These are phyloP conservation scores for Ogataea methanolica DNA, from an alignment of 805 yeast species.

Conservation along the genomic window DNA sequence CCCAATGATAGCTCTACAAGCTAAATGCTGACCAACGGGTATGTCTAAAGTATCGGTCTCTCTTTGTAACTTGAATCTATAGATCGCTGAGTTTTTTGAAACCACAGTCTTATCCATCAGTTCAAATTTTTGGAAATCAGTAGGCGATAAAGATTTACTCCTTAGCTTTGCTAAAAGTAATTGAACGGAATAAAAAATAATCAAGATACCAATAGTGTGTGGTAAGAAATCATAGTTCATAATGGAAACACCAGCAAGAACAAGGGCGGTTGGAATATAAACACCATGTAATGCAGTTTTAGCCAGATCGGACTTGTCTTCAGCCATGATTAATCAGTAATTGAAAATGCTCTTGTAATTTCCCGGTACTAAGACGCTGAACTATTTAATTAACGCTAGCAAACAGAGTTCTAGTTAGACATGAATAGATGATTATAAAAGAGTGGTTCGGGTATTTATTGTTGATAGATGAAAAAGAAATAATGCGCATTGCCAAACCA, in stretches of 20 bases:
- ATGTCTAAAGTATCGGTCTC: constrained; percentile 58
- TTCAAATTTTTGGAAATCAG: constrained; percentile 62
- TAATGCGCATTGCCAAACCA: no score
- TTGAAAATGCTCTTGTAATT: not conserved
- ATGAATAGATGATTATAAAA: no score
- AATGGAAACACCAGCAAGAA: constrained; percentile 56
- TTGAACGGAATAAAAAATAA: constrained; percentile 34
- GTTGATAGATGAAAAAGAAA: no score
- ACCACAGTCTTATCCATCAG: constrained; percentile 69
- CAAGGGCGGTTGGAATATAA: constrained; percentile 60
- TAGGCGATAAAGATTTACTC: constrained; percentile 35
- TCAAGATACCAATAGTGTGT: constrained; percentile 34
- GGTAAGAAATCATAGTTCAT: constrained; percentile 49
- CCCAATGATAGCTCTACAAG: constrained; percentile 44
- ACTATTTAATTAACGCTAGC: no score
- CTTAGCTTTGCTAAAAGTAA: constrained; percentile 33
- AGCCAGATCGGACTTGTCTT: constrained; percentile 41
- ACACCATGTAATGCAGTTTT: constrained; percentile 74
- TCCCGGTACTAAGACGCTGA: no score
- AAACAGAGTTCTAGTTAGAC: no score
- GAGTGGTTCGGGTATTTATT: no score
- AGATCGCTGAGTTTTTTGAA: constrained; percentile 67
- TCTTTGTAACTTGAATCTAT: constrained; percentile 61
- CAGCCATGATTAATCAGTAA: constrained; percentile 3
- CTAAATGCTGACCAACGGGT: constrained; percentile 75